A percentile compares a stretch with the other conserved stretches of the same genome.
These are phyloP conservation scores for Cyphellophora europaea DNA, from an alignment of 2,329 filamentous ascomycete genomes.

Conservation along the genomic window DNA sequence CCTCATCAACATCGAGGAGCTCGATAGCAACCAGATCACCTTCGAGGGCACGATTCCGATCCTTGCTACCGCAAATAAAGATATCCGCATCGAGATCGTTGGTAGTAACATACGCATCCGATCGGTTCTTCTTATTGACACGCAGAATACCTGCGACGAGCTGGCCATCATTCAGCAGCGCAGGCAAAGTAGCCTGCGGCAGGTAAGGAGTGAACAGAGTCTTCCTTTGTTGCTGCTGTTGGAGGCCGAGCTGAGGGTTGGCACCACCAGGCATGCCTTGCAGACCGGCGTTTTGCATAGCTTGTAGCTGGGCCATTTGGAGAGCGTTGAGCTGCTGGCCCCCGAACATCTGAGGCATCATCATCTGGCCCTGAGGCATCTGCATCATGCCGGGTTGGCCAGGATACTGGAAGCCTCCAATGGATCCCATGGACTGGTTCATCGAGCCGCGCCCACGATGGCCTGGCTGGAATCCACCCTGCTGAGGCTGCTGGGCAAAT, in stretches of 20 bases:
- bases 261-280: slow-evolving; percentile 63
- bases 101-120: slow-evolving; percentile 94
- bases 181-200: slow-evolving; percentile 85
- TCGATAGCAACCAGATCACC: slow-evolving; percentile 94
- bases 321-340: slow-evolving; percentile 81
- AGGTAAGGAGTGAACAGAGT: slow-evolving; percentile 97
- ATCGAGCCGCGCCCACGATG: slow-evolving; percentile 81
- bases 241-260: slow-evolving; percentile 46
- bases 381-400: slow-evolving; percentile 81
- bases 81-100: slow-evolving; percentile 94
- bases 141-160: slow-evolving; percentile 93
- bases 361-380: slow-evolving; percentile 71
- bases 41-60: slow-evolving; percentile 92
- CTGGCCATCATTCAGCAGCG: slow-evolving; percentile 81
- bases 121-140: slow-evolving; percentile 99
- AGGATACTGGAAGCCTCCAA: slow-evolving; percentile 83
- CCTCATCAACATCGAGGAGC: slow-evolving; percentile 93
- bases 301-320: slow-evolving; percentile 83
- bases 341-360: slow-evolving; percentile 72
- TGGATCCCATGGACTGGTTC: slow-evolving; percentile 71
- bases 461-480: slow-evolving; percentile 76
- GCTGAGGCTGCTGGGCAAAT: slow-evolving; percentile 62
- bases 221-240: slow-evolving; percentile 88
- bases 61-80: slow-evolving; percentile 98
- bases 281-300: slow-evolving; percentile 72